Percentiles rank a stretch among this genome's conserved stretches.
phyloP scores from a whole-genome alignment of 257 asterid species.

The Scutellaria baicalensis region DNA sequence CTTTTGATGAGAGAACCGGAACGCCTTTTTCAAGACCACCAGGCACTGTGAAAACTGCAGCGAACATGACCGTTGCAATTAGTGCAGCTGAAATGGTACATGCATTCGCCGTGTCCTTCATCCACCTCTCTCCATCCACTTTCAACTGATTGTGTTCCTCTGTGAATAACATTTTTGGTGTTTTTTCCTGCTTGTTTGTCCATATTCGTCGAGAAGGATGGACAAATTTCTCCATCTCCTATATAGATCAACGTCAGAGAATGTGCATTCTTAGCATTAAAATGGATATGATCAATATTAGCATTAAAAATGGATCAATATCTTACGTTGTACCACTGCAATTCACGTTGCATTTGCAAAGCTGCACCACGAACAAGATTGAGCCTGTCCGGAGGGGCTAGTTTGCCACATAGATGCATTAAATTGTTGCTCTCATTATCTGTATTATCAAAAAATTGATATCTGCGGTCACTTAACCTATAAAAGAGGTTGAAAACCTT shows the following conservation, averaged over 20 bases:
- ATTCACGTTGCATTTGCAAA: too few relatives aligned
- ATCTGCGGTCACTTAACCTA: too few relatives aligned
- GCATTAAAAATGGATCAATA: neutral
- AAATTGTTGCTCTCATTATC: neutral
- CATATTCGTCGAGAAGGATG: neutral
- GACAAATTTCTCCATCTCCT: constrained; percentile 14
- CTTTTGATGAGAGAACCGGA: neutral
- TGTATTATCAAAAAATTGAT: neutral
- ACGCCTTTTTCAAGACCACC: neutral
- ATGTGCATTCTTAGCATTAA: neutral
- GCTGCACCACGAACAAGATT: too few relatives aligned
- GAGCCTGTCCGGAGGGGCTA: too few relatives aligned
- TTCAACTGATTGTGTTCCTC: constrained; percentile 10
- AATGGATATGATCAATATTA: too few relatives aligned
- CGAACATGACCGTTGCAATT: neutral
- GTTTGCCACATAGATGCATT: neutral
- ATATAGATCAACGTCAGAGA: neutral
- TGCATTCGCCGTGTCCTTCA: neutral
- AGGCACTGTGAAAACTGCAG: constrained; percentile 1
- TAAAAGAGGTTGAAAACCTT: too few relatives aligned
- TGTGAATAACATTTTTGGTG: constrained; percentile 7
- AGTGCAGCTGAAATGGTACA: neutral
- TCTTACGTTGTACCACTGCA: too few relatives aligned
- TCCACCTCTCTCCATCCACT: constrained; percentile 16
- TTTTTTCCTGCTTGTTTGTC: neutral